These are phyloP conservation scores for Protomyces pachydermus DNA, from an alignment of 1,139 yeast species.

Conservation along the genomic window DNA sequence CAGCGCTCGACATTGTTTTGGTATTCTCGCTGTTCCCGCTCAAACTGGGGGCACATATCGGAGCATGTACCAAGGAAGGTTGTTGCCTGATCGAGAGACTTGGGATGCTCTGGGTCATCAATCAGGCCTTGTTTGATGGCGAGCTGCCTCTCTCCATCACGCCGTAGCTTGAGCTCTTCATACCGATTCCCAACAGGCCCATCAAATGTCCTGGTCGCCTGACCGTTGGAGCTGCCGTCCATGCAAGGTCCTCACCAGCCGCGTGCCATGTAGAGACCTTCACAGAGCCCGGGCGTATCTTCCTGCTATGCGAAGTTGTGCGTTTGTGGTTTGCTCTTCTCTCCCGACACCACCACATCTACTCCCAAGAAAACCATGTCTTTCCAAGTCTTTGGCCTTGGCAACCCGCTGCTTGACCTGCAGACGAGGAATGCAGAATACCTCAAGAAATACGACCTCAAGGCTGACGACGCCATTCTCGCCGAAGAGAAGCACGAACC, in stretches of 20 bases:
- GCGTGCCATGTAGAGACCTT: too few relatives aligned
- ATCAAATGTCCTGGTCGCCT: conserved; percentile 35
- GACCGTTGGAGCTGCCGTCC: neutral
- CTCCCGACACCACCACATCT: neutral
- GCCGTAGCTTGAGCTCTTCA: conserved; percentile 50
- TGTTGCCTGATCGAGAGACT: conserved; percentile 80
- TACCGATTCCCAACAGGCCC: conserved; percentile 27
- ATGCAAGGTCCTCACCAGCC: neutral
- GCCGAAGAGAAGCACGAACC: conserved; percentile 85
- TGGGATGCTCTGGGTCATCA: conserved; percentile 79
- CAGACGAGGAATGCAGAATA: conserved; percentile 57
- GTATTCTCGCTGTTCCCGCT: conserved; percentile 78
- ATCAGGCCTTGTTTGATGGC: conserved; percentile 84
- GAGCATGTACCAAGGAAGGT: conserved; percentile 78
- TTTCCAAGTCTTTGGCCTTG: conserved; percentile 28
- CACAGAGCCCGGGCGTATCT: too few relatives aligned
- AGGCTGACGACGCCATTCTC: conserved; percentile 90
- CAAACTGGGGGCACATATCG: conserved; percentile 94
- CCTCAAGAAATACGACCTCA: conserved; percentile 56
- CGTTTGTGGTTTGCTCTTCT: neutral
- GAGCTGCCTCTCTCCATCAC: conserved; percentile 67
- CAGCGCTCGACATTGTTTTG: conserved; percentile 80
- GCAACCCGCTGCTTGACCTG: conserved; percentile 69
- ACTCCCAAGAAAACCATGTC: conserved; percentile 1
- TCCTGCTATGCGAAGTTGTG: too few relatives aligned